A percentile compares a stretch with the other conserved stretches of the same genome.
phyloP scores from a whole-genome alignment of 2,329 filamentous ascomycete species.

The Orbilia oligospora region DNA sequence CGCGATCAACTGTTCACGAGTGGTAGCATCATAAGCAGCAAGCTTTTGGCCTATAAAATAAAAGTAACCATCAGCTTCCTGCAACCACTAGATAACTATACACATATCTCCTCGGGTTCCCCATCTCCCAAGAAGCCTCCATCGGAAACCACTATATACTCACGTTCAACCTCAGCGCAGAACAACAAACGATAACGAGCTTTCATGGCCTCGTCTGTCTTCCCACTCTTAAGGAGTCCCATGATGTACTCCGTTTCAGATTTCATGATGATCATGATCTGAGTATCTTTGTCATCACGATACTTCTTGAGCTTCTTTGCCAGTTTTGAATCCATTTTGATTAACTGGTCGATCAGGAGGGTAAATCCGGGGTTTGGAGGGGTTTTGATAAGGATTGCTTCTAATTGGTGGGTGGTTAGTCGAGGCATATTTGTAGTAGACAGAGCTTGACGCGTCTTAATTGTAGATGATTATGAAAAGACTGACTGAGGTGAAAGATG shows the following conservation, averaged over 20 bases:
- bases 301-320: not conserved
- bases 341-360: not conserved
- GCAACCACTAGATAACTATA: not conserved
- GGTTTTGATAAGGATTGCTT: constrained; percentile 1
- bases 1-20: not conserved
- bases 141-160: not conserved
- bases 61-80: constrained; percentile 5
- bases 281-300: constrained; percentile 3
- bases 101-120: too few species aligned
- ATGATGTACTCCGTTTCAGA: constrained; percentile 38
- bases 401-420: not conserved
- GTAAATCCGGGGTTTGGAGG: constrained; percentile 5
- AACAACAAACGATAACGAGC: constrained; percentile 30
- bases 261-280: constrained; percentile 28
- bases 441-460: not conserved
- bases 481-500: not conserved
- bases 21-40: not conserved
- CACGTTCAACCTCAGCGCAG: constrained; percentile 51
- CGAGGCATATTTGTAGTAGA: not conserved
- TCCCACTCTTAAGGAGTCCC: constrained; percentile 14
- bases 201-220: constrained; percentile 24
- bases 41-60: constrained; percentile 1
- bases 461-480: too few species aligned
- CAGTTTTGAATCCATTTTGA: not conserved
- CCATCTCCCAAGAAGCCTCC: not conserved